These are phyloP conservation scores for Trichophyton benhamiae DNA, from an alignment of 2,329 filamentous ascomycete species.

Conservation along the genomic window DNA sequence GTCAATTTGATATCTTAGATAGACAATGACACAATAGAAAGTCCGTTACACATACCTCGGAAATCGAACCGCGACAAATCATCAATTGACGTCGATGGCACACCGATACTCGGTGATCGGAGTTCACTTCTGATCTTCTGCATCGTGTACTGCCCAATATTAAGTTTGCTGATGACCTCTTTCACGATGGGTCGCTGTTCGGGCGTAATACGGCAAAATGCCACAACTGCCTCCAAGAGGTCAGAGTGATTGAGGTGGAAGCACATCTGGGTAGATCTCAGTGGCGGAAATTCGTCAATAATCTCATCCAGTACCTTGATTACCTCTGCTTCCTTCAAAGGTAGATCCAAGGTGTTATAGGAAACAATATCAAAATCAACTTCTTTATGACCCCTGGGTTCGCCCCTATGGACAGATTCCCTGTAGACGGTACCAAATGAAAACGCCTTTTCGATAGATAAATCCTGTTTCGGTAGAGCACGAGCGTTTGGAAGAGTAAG, in stretches of 20 bases:
- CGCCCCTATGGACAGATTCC: conserved; percentile 62
- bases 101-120: conserved; percentile 64
- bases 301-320: conserved; percentile 93
- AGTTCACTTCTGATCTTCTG: conserved; percentile 71
- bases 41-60: conserved; percentile 42
- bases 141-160: conserved; percentile 70
- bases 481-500: conserved; percentile 80
- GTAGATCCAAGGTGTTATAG: conserved; percentile 63
- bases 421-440: conserved; percentile 82
- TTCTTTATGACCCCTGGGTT: conserved; percentile 72
- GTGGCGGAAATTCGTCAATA: conserved; percentile 62
- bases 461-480: conserved; percentile 56
- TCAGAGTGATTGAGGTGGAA: conserved; percentile 85
- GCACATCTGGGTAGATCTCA: conserved; percentile 62
- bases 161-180: conserved; percentile 74
- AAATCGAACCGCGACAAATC: conserved; percentile 88
- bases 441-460: conserved; percentile 62
- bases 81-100: conserved; percentile 80
- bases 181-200: conserved; percentile 60
- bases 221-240: conserved; percentile 75
- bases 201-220: conserved; percentile 67
- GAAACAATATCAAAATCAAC: conserved; percentile 97
- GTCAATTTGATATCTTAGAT: conserved; percentile 32
- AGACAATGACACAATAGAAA: background rate
- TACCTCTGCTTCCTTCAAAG: conserved; percentile 83